Evolutionary conservation across 768 basidiomycete species (phyloP), one percentile per base, ranked within the genome.

Genomic region (Coprinopsis cinerea): DNA sequence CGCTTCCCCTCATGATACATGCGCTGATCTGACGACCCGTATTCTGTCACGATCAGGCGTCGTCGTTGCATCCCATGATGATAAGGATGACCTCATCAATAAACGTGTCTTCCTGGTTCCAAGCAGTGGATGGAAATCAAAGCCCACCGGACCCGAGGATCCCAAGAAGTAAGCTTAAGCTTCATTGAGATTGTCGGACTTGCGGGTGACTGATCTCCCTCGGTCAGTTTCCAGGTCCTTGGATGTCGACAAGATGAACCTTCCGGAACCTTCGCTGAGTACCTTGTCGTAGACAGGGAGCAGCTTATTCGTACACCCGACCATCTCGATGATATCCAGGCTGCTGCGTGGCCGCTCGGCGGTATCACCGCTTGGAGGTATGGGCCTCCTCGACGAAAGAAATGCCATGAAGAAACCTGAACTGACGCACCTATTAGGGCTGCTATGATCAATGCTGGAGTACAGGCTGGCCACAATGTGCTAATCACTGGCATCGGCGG

Each of bases 361-460:
- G 88, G 82, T 2, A 61, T 92, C 20, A 93, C 91, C 13, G 87
- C 90, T 2, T 93, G 88, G 84, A 81, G 90, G 89, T 90, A 11
- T 36, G 70, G n/a, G n/a, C n/a, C n/a, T n/a, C n/a, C n/a, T n/a
- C n/a, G n/a, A n/a, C n/a, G n/a, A n/a, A n/a, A n/a, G n/a, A n/a
- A n/a, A n/a, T n/a, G n/a, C n/a, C n/a, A n/a, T n/a, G n/a, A n/a
- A n/a, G n/a, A n/a, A n/a, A n/a, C n/a, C n/a, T n/a, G n/a, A n/a
- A n/a, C n/a, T n/a, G n/a, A n/a, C n/a, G 6, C 15, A 24, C 28
- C 14, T 32, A 25, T 37, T 22, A 48, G 41, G 18, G 53, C 37
- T 36, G 28, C 47, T 26, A 30, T 53, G 26, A 73, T 89, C 20
- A 81, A 90, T 54, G 89, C 79, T 0, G 63, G 72, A 3, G 81